A percentile compares a stretch with the other conserved stretches of the same genome.
Conservation (phyloP, 73 alveolate species). For the Durusdinium trenchii region DNA sequence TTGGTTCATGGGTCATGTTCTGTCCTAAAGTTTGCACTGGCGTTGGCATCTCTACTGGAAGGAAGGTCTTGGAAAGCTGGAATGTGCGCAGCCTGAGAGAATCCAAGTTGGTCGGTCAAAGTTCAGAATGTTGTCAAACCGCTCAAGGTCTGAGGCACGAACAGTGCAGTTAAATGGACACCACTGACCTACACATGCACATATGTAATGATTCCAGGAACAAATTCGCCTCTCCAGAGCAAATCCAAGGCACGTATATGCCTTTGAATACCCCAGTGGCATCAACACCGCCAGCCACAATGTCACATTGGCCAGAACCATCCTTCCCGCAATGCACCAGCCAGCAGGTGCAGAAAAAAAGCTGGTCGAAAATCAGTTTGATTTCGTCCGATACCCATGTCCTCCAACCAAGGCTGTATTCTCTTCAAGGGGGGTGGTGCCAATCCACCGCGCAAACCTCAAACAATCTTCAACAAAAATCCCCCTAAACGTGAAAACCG, state of each 20-base stretch:
- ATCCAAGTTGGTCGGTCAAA: not conserved
- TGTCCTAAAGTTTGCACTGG: slow-evolving; percentile 90
- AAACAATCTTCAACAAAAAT: too few species aligned
- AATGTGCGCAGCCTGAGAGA: slow-evolving; percentile 68
- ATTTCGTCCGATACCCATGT: not conserved
- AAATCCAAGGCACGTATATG: slow-evolving; percentile 42
- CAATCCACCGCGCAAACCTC: slow-evolving; percentile 81
- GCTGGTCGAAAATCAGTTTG: not conserved
- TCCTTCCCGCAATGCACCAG: not conserved
- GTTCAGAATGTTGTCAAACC: too few species aligned
- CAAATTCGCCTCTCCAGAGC: not conserved
- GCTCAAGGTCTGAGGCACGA: not conserved
- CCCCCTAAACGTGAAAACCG: too few species aligned
- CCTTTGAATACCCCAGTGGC: slow-evolving; percentile 94
- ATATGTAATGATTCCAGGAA: not conserved
- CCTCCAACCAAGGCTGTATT: slow-evolving; percentile 92
- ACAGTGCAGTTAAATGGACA: slow-evolving; percentile 77
- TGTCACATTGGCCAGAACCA: slow-evolving; percentile 86
- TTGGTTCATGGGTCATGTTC: not conserved
- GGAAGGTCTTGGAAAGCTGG: slow-evolving; percentile 68
- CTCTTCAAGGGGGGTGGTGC: slow-evolving; percentile 91
- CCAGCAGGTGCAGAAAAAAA: not conserved
- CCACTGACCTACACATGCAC: slow-evolving; percentile 45
- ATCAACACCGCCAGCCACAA: slow-evolving; percentile 94
- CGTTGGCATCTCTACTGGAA: slow-evolving; percentile 85